Evolutionary conservation across 352 stramenopile genomes (phyloP), one percentile per base, ranked within the genome.

Genomic region (Phytophthora cajani): DNA sequence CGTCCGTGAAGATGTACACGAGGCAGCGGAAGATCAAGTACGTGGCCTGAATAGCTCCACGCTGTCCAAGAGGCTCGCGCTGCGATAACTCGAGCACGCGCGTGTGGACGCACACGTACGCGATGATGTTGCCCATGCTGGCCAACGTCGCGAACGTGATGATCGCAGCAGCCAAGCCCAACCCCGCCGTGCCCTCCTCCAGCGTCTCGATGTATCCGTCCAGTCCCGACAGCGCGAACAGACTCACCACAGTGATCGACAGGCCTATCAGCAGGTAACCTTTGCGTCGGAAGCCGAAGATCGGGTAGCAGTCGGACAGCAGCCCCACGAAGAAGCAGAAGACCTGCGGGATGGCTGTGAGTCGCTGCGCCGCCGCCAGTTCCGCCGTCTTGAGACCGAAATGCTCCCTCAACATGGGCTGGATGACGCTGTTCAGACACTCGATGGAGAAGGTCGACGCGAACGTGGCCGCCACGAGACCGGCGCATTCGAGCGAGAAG

Each of bases 261-360:
- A 85, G 64, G 1, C 90, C 88, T 8, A 91, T 58, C 5, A 92
- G 67, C 72, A 94, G 87, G 74, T 97, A 97, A 19, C 82, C 75
- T 72, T 94, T 95, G n/a, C 89, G 78, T n/a, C 85, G 88, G 44
- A 86, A 84, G 5, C 89, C 87, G 50, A 80, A 71, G 59, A 97
- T 90, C 14, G 90, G 90, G 56, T 90, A 87, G 55, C 74, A 92
- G 67, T 96, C 90, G 11, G 77, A 87, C 10, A 96, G 32, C 32
- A 96, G 71, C 14, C 89, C 92, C 47, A 96, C 79, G n/a, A 96
- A 64, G 27, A 97, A 87, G 71, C 91, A 93, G 50, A 91, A 79
- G 0, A 72, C 77, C 67, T 87, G 82, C 9, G 89, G 89, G 10
- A 97, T 69, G 25, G 85, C 65, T 0, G 88, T 72, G 12, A 84